A percentile compares a stretch with the other conserved stretches of the same genome.
Conservation (phyloP, 2,329 filamentous ascomycete genomes). For the Alternaria postmessia region DNA sequence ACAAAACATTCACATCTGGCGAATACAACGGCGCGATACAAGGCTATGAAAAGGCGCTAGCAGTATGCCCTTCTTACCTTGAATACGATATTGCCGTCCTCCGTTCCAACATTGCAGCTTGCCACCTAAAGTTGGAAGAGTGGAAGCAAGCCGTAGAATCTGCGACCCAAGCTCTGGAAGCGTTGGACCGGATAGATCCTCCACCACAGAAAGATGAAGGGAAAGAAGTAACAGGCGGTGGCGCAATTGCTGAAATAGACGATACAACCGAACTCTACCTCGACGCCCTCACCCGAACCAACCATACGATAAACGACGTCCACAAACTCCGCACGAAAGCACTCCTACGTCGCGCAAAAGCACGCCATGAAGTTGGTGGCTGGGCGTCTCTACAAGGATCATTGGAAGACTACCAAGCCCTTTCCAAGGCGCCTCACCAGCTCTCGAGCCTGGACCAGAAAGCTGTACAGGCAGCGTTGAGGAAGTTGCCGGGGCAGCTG, state of each 20-base stretch:
- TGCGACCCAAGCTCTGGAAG: conserved; percentile 76
- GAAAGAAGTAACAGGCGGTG: conserved; percentile 59
- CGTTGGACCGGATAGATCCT: conserved; percentile 69
- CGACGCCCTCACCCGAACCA: conserved; percentile 40
- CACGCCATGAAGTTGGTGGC: conserved; percentile 72
- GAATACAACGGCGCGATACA: conserved; percentile 80
- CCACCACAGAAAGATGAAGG: conserved; percentile 38
- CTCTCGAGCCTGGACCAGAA: conserved; percentile 72
- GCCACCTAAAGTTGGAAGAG: conserved; percentile 81
- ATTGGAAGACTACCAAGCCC: conserved; percentile 77
- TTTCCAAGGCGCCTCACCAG: conserved; percentile 64
- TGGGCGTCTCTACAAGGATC: conserved; percentile 85
- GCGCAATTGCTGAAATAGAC: conserved; percentile 68
- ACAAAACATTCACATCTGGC: conserved; percentile 76
- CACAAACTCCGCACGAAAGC: conserved; percentile 82
- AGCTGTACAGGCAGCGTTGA: conserved; percentile 72
- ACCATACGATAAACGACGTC: conserved; percentile 64
- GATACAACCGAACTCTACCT: conserved; percentile 53
- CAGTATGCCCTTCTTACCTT: conserved; percentile 81
- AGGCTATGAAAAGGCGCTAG: conserved; percentile 81
- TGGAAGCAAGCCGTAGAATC: conserved; percentile 84
- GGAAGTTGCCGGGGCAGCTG: conserved; percentile 70
- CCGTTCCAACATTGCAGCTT: conserved; percentile 87
- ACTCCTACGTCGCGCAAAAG: conserved; percentile 79
- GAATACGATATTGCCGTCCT: conserved; percentile 89